Conservation (phyloP, 1,139 yeast genomes). For the Torulaspora pretoriensis region DNA sequence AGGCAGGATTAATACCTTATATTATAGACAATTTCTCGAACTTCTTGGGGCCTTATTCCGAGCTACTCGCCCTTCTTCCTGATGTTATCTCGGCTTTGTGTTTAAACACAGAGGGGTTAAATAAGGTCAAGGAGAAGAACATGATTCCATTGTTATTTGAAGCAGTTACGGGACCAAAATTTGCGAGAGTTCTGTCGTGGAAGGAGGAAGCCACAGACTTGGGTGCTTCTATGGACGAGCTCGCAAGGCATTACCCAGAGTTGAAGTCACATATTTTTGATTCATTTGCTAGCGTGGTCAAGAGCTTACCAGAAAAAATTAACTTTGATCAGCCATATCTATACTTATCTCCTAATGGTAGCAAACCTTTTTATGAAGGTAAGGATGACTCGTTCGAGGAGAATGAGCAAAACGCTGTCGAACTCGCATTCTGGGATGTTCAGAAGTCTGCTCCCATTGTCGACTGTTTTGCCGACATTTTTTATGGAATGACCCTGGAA, state of each 20-base stretch:
- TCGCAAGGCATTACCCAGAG: conserved; percentile 77
- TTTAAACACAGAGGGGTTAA: conserved; percentile 68
- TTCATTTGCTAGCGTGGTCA: conserved; percentile 48
- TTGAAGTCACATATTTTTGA: conserved; percentile 57
- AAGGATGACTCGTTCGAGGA: conserved; percentile 41
- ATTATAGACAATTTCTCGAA: conserved; percentile 53
- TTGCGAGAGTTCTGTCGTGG: conserved; percentile 47
- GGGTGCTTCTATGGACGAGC: conserved; percentile 73
- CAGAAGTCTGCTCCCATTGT: conserved; percentile 30
- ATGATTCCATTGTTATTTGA: conserved; percentile 50
- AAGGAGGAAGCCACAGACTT: conserved; percentile 51
- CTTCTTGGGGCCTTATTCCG: conserved; percentile 54
- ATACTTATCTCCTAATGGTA: conserved; percentile 39
- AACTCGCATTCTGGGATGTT: conserved; percentile 52
- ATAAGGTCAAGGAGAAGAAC: conserved; percentile 47
- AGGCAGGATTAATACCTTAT: conserved; percentile 67
- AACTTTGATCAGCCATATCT: conserved; percentile 42
- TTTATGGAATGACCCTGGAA: conserved; percentile 35
- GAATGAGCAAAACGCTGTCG: conserved; percentile 40
- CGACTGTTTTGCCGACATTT: conserved; percentile 35
- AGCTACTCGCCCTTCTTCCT: conserved; percentile 59
- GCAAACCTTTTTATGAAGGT: conserved; percentile 43
- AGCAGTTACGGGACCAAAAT: conserved; percentile 46
- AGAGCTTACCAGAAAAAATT: conserved; percentile 44
- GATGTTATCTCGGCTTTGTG: conserved; percentile 82